A percentile compares a stretch with the other conserved stretches of the same genome.
Evolutionary conservation across 306 rosid species (phyloP).

Genomic region (Prunus padus): DNA sequence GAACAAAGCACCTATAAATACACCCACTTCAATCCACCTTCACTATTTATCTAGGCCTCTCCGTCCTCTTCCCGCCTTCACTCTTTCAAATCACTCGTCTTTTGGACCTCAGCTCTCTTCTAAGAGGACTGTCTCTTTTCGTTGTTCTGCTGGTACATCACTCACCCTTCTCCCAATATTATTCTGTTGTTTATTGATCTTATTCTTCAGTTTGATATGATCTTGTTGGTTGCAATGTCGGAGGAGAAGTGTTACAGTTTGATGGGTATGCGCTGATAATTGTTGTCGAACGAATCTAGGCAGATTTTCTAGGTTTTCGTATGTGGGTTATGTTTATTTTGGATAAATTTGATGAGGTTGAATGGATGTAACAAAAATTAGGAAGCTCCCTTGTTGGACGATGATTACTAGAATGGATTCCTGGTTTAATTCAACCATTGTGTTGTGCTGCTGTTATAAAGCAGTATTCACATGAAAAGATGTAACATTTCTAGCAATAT

Average conservation of each 20-base stretch:
- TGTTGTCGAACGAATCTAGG: neutral
- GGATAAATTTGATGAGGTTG: neutral
- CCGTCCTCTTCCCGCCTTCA: constrained; percentile 18
- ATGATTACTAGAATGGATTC: neutral
- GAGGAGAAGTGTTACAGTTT: neutral
- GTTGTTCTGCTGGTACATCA: constrained; percentile 68
- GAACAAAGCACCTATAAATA: constrained; percentile 19
- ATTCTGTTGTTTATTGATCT: neutral
- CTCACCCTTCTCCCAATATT: neutral
- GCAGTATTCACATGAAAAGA: neutral
- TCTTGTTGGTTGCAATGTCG: neutral
- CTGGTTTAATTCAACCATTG: neutral
- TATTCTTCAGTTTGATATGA: neutral
- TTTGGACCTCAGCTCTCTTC: constrained; percentile 35
- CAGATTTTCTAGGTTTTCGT: neutral
- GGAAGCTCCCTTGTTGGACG: neutral
- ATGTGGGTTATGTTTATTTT: constrained; percentile 1
- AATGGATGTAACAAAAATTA: neutral
- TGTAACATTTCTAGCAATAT: neutral
- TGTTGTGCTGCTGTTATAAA: neutral
- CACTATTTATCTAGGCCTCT: constrained; percentile 29
- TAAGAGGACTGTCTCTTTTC: constrained; percentile 32
- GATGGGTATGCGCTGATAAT: constrained; percentile 1
- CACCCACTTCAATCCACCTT: constrained; percentile 16
- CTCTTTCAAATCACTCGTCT: constrained; percentile 14